Base-by-base conservation (phyloP, 2,329 filamentous ascomycete genomes). In the Aureobasidium melanogenum region DNA sequence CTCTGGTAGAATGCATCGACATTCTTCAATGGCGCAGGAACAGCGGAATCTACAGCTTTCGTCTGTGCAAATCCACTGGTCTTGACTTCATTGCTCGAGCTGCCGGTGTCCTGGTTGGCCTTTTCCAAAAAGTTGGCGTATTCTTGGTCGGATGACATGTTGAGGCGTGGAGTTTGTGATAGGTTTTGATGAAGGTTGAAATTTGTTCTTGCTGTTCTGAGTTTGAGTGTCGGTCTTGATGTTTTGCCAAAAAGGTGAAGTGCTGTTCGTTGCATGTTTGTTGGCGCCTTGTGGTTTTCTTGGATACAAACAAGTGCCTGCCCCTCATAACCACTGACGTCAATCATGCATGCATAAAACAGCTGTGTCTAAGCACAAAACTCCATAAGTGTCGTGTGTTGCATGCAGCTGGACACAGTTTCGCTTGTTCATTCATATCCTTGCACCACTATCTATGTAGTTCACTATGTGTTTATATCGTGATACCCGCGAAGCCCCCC, bases 111-210 rank as follows among this genome's bases (percentile, higher is more conserved):
- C 69, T 85, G 79, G 76, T 96, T 96, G 59, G 91, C 90, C 78
- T 94, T 94, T 72, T 94, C 82, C 62, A 97, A 80, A 72, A 97
- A 96, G 63, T 87, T 80, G 75, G 86, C 83, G 79, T 96, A 97
- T 64, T 88, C 88, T 64, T 88, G 85, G 79, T 96, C 91, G 59
- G 85, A 87, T 8, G 85, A 83, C 87, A 89, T 90, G 22, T 15
- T 47, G 48, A 61, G 28, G 3, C 28, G 46, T 38, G 28, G 24
- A 28, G 19, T 48, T 47, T 48, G 28, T 34, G 52, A 56, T 9
- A 38, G 30, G 12, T 2, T 8, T 38, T 5, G 10, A 14, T 26
- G 48, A 10, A 17, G n/a, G 14, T 15, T 8, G 32, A 2, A n/a
- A 3, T 9, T 3, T 51, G 19, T 51, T 3, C 6, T 9, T 24